Evolutionary conservation across 306 rosid genomes (phyloP).

Genomic region (Inga oerstediana): DNA sequence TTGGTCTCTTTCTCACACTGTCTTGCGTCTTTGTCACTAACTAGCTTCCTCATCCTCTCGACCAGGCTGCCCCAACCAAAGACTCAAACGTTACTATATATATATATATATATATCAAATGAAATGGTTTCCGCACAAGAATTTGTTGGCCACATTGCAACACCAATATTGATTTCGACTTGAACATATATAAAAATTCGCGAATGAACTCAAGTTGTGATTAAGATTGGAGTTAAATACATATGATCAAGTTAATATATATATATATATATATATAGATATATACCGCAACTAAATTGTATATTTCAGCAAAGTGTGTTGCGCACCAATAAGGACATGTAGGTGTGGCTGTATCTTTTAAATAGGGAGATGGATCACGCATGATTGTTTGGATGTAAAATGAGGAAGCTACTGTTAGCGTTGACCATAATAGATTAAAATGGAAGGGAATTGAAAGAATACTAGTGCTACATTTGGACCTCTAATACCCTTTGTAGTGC

Average conservation of each 20-base stretch:
- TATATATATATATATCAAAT: no score
- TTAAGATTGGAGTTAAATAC: background rate
- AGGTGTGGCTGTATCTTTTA: background rate
- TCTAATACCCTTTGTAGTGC: no score
- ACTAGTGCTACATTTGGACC: no score
- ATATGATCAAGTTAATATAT: background rate
- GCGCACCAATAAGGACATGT: background rate
- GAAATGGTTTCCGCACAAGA: background rate
- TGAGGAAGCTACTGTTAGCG: background rate
- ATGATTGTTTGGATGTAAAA: background rate
- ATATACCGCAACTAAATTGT: background rate
- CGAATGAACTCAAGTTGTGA: background rate
- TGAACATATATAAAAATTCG: background rate
- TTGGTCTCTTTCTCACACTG: background rate
- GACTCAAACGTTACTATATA: background rate
- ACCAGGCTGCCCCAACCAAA: background rate
- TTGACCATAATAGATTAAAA: background rate
- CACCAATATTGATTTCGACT: background rate
- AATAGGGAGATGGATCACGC: background rate
- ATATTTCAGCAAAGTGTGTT: background rate
- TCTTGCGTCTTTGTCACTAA: background rate
- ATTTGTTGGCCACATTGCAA: background rate
- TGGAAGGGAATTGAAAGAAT: no score
- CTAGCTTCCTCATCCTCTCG: background rate
- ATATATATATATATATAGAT: no score